These are phyloP conservation scores for Ormosia emarginata DNA, from an alignment of 306 rosid species.

Conservation along the genomic window DNA sequence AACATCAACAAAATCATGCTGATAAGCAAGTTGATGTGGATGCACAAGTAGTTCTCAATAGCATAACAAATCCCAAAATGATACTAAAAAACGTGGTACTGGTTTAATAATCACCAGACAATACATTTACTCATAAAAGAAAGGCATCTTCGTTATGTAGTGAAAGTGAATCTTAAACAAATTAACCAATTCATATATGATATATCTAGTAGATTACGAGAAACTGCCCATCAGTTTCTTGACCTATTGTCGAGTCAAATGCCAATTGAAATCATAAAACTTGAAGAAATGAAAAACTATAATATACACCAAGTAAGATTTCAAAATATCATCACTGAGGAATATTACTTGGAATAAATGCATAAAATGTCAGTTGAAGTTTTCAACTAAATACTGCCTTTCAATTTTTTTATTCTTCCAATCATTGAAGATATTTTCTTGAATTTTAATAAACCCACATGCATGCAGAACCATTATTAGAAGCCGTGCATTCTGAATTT, in stretches of 20 bases:
- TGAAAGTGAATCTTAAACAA: not conserved
- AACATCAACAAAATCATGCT: not conserved
- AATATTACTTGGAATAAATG: not conserved
- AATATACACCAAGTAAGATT: not conserved
- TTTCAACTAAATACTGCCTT: not conserved
- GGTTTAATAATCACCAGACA: not conserved
- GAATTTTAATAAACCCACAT: not conserved
- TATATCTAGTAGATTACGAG: not conserved
- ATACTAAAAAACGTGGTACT: not conserved
- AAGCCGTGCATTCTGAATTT: not conserved
- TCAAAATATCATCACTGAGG: not conserved
- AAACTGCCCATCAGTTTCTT: not conserved
- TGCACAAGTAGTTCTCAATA: not conserved
- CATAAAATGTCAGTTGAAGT: not conserved
- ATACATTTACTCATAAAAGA: not conserved
- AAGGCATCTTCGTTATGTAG: not conserved
- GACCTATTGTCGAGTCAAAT: not conserved
- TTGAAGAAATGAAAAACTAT: not conserved
- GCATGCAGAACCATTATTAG: not conserved
- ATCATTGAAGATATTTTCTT: not conserved
- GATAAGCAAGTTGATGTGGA: not conserved
- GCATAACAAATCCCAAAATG: not conserved
- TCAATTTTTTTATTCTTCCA: not conserved
- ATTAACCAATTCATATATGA: not conserved
- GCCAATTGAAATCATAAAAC: not conserved